Percentiles rank a stretch among this genome's conserved stretches.
Evolutionary conservation across 495 filamentous ascomycete species (phyloP).

Genomic region (Cenococcum geophilum): DNA sequence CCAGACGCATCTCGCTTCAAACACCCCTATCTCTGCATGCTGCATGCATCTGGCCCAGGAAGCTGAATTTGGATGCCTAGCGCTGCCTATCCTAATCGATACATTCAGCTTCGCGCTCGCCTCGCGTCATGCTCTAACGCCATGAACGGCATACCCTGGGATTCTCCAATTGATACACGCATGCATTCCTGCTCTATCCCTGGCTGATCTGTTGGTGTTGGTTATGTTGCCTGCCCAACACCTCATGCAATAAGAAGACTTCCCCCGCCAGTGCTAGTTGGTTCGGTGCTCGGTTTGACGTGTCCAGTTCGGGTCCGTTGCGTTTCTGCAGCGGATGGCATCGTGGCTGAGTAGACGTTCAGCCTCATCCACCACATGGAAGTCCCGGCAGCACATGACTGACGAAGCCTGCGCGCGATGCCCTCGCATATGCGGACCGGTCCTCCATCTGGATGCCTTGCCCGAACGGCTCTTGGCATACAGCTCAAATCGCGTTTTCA

Average conservation of each 20-base stretch:
- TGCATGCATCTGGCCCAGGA: background rate
- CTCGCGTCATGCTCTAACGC: background rate
- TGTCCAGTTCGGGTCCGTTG: too few relatives aligned
- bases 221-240: too few relatives aligned
- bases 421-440: slow-evolving; percentile 22
- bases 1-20: background rate
- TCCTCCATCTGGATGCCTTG: slow-evolving; percentile 8
- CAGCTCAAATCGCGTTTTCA: background rate
- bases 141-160: too few relatives aligned
- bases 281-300: too few relatives aligned
- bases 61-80: background rate
- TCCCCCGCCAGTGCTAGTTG: too few relatives aligned
- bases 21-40: background rate
- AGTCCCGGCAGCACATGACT: slow-evolving; percentile 20
- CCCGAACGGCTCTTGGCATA: background rate
- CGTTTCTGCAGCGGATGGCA: background rate
- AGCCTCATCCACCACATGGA: background rate
- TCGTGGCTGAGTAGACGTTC: background rate
- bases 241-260: too few relatives aligned
- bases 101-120: background rate
- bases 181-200: too few relatives aligned
- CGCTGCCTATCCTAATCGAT: background rate
- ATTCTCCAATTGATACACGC: too few relatives aligned
- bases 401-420: slow-evolving; percentile 8
- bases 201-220: too few relatives aligned